phyloP scores from a whole-genome alignment of 176 grass and related monocot species.

The Panicum miliaceum region DNA sequence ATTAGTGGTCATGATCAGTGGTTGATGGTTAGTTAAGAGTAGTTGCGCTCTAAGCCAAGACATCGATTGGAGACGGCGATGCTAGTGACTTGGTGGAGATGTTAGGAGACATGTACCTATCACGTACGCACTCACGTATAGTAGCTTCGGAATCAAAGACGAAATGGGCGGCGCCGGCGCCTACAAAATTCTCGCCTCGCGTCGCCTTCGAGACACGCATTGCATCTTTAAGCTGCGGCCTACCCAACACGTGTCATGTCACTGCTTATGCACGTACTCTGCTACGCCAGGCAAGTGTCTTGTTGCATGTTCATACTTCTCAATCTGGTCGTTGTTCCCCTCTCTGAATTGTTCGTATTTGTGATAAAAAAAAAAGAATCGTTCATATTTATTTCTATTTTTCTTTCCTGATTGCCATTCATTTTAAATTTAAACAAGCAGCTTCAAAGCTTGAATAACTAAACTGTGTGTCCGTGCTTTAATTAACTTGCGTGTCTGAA shows the following conservation, averaged over 20 bases:
- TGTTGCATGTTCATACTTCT: neutral
- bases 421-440: too few relatives aligned
- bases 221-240: neutral
- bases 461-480: too few relatives aligned
- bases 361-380: too few relatives aligned
- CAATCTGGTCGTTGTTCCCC: neutral
- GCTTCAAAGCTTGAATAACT: too few relatives aligned
- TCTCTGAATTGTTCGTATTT: neutral
- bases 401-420: too few relatives aligned
- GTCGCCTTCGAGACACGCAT: neutral
- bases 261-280: neutral
- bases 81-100: neutral
- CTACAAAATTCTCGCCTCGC: neutral
- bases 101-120: conserved; percentile 32
- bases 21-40: conserved; percentile 14
- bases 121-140: neutral
- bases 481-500: neutral
- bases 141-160: neutral
- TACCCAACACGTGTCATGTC: neutral
- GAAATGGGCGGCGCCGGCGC: neutral
- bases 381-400: too few relatives aligned
- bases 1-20: neutral
- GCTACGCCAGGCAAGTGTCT: neutral
- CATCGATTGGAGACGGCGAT: neutral
- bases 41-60: neutral